These are phyloP conservation scores for Irpex rosettiformis DNA, from an alignment of 1,284 basidiomycete genomes.

Conservation along the genomic window DNA sequence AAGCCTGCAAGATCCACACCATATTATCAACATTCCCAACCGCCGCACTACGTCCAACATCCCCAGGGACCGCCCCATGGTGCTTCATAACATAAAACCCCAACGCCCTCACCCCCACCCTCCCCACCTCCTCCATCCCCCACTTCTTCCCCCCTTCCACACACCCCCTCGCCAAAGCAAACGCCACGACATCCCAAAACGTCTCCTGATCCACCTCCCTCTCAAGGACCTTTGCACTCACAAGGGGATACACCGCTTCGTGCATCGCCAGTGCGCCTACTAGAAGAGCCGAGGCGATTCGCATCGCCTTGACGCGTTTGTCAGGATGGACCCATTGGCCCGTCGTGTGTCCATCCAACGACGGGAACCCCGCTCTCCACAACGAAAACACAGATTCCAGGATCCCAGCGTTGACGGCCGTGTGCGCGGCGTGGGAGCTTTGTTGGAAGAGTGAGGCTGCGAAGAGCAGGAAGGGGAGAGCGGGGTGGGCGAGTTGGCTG, in stretches of 20 bases:
- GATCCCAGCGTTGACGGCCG: background rate
- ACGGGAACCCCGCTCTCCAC: background rate
- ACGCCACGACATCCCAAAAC: conserved; percentile 5
- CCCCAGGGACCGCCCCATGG: background rate
- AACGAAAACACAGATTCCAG: background rate
- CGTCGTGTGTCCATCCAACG: background rate
- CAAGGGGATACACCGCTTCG: background rate
- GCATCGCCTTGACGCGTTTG: conserved; percentile 1
- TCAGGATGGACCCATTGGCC: background rate
- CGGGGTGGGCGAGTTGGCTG: background rate
- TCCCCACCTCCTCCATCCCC: background rate
- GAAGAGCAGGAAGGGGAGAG: conserved; percentile 7
- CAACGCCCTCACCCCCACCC: background rate
- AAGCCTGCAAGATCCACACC: conserved; percentile 3
- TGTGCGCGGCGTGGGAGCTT: background rate
- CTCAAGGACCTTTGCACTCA: background rate
- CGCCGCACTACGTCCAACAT: background rate
- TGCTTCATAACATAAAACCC: background rate
- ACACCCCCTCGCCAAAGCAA: background rate
- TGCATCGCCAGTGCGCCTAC: background rate
- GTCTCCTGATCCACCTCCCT: background rate
- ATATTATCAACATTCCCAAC: background rate
- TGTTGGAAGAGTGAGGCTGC: background rate
- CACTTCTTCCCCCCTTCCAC: background rate
- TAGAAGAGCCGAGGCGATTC: background rate